Base-by-base conservation (phyloP, 441 rosid species). In the Pelargonium cotyledonis region DNA sequence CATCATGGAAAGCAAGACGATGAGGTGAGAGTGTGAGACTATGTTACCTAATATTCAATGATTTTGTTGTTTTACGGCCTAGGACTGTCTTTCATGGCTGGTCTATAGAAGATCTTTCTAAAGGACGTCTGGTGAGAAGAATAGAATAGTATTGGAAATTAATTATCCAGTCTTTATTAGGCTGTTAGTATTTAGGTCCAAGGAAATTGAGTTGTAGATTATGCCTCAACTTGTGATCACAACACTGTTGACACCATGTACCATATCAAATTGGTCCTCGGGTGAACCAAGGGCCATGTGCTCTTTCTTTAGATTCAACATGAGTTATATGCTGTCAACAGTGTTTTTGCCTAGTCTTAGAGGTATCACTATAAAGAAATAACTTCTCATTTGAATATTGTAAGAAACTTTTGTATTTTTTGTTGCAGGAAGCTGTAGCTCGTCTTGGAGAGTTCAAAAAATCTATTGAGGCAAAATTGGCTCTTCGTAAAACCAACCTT, bases 401-500 rank as follows among this genome's bases (percentile, higher is more conserved):
- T 23, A 63, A n/a, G 58, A 18, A 12, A 31, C 47, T 65, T 35
- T 9, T 41, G 16, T 19, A 63, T 21, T 35, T 43, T 16, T 46
- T 73, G 70, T 68, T 69, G 31, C 80, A 92, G 99, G 99, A 92
- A 87, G 88, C 90, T 67, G 84, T 73, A 77, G 96, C 94, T 76
- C 96, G 97, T 51, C 79, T 80, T 40, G 89, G 86, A 71, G 96
- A 90, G 81, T 81, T 85, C 55, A 86, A 80, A 87, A 89, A 84
- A 74, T 83, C 83, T 0, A 69, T 83, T 1, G 98, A 92, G 77
- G 89, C 91, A 15, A 95, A 92, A 79, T 46, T 86, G 83, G 77
- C 89, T 73, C 99, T 95, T 84, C 99, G 99, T 73, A 97, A 86
- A 58, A 87, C 77, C 71, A 92, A 95, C 66, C 82, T 92, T 82